These are phyloP conservation scores for Pachysolen tannophilus DNA, from an alignment of 805 yeast genomes.

Conservation along the genomic window DNA sequence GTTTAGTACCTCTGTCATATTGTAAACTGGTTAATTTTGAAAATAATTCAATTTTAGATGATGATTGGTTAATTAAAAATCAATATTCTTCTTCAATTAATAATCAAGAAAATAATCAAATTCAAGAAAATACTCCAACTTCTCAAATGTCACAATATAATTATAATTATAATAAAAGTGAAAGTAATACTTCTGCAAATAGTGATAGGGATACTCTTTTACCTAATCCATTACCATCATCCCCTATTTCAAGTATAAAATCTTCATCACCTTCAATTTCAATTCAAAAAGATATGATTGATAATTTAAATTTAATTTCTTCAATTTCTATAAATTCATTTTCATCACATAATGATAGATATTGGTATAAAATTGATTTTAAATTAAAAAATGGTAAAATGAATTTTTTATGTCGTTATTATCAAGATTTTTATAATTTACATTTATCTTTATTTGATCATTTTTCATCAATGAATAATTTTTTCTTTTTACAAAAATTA, in stretches of 20 bases:
- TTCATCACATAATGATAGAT: conserved; percentile 32
- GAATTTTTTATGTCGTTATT: conserved; percentile 37
- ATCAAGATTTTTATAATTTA: conserved; percentile 42
- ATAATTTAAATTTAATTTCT: conserved; percentile 18
- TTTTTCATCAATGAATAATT: conserved; percentile 9
- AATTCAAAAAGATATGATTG: conserved; percentile 1
- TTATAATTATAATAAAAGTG: too few species aligned
- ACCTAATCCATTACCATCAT: conserved; percentile 1
- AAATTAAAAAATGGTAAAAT: conserved; percentile 25
- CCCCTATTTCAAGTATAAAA: conserved; percentile 5
- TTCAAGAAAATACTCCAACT: background rate
- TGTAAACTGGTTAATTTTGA: conserved; percentile 4
- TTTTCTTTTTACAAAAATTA: conserved; percentile 15
- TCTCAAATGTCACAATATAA: too few species aligned
- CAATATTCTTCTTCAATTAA: background rate
- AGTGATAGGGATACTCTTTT: conserved; percentile 1
- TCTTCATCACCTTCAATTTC: conserved; percentile 2
- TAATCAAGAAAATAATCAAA: background rate
- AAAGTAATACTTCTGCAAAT: too few species aligned
- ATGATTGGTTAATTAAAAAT: conserved; percentile 5
- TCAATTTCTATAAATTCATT: conserved; percentile 32
- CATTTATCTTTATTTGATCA: conserved; percentile 26
- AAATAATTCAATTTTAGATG: background rate
- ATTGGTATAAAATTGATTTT: conserved; percentile 44
- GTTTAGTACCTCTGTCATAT: conserved; percentile 44